Percentiles rank a stretch among this genome's conserved stretches.
Conservation (phyloP, 768 basidiomycete genomes). For the Russula sp. region DNA sequence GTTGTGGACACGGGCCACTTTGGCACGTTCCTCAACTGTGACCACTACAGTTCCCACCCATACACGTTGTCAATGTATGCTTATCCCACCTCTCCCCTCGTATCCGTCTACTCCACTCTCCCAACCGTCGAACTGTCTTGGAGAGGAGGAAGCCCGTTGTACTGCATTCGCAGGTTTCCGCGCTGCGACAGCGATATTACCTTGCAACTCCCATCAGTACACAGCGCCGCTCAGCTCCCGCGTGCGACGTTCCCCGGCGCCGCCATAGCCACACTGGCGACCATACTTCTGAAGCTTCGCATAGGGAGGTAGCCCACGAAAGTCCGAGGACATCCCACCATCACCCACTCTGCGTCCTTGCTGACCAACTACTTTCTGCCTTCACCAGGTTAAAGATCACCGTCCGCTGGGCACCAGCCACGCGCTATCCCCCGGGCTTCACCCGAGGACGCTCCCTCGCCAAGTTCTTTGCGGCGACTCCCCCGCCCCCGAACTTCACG, state of each 20-base stretch:
- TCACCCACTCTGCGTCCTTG: too few relatives aligned
- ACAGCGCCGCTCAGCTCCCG: background rate
- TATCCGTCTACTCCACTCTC: background rate
- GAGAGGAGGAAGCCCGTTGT: background rate
- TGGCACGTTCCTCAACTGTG: conserved; percentile 22
- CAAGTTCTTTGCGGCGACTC: too few relatives aligned
- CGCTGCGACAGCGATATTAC: conserved; percentile 2
- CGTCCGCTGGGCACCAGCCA: too few relatives aligned
- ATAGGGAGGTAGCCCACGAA: background rate
- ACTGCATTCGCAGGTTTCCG: too few relatives aligned
- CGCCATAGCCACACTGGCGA: background rate
- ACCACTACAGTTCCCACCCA: conserved; percentile 22
- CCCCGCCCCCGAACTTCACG: too few relatives aligned
- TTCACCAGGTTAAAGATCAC: too few relatives aligned
- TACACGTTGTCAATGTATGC: background rate
- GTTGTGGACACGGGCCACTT: conserved; percentile 25
- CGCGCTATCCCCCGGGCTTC: too few relatives aligned
- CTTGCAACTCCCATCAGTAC: background rate
- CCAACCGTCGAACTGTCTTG: background rate
- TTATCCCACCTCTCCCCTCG: background rate
- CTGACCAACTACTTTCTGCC: too few relatives aligned
- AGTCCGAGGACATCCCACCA: too few relatives aligned
- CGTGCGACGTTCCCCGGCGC: background rate
- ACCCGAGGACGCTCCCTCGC: too few relatives aligned
- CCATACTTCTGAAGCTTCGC: background rate